A percentile compares a stretch with the other conserved stretches of the same genome.
These are phyloP conservation scores for Penicillium hordei DNA, from an alignment of 2,329 filamentous ascomycete genomes.

Conservation along the genomic window DNA sequence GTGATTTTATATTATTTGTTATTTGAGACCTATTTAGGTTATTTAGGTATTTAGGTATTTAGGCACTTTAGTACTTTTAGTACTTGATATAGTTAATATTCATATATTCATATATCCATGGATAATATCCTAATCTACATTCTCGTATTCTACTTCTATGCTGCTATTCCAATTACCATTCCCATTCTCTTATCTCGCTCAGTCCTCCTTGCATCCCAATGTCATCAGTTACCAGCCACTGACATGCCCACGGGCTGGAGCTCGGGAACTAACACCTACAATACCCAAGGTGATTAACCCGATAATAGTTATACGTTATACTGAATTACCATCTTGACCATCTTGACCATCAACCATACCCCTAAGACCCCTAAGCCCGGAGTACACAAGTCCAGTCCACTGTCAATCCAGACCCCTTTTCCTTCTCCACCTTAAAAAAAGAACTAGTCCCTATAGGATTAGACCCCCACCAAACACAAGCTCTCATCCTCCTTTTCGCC, in stretches of 20 bases:
- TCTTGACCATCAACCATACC: neutral
- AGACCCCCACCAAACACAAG: neutral
- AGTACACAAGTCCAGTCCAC: neutral
- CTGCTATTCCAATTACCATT: neutral
- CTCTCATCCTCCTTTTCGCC: neutral
- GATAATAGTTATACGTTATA: no score
- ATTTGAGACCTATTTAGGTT: neutral
- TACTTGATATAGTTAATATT: neutral
- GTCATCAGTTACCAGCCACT: slow-evolving; percentile 14
- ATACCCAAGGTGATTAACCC: neutral
- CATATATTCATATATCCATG: neutral
- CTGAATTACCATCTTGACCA: neutral
- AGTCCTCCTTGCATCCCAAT: slow-evolving; percentile 10
- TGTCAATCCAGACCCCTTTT: slow-evolving; percentile 1
- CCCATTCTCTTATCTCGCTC: neutral
- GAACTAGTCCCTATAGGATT: neutral
- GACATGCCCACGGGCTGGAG: slow-evolving; percentile 1
- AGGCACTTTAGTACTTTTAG: no score
- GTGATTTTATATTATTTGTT: slow-evolving; percentile 2
- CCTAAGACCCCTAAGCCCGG: neutral
- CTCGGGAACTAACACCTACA: neutral
- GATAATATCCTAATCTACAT: neutral
- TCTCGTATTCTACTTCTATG: neutral
- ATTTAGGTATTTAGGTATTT: neutral
- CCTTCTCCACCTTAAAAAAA: neutral